These are phyloP conservation scores for Bathelium albidoporum DNA, from an alignment of 495 filamentous ascomycete species.

Conservation along the genomic window DNA sequence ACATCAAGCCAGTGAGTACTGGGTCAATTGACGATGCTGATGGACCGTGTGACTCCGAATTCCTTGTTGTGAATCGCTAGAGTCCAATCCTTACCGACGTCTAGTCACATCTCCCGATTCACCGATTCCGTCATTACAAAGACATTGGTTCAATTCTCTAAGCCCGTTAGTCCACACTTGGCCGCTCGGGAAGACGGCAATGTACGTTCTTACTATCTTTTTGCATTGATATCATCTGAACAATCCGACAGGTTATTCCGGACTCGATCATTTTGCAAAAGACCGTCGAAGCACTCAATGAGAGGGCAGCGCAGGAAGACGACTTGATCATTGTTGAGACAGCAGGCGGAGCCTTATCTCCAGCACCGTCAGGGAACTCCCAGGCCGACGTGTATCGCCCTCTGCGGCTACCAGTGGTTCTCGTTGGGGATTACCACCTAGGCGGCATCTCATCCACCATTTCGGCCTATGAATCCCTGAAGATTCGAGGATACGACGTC, in stretches of 20 bases:
- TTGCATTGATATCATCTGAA: neutral
- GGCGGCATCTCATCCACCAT: conserved; percentile 68
- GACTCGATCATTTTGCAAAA: neutral
- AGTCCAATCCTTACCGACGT: conserved; percentile 8
- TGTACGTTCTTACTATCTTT: neutral
- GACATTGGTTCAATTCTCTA: conserved; percentile 57
- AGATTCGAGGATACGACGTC: conserved; percentile 64
- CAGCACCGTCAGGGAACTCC: conserved; percentile 58
- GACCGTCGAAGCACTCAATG: neutral
- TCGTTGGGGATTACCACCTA: conserved; percentile 59
- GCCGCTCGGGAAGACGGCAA: conserved; percentile 36
- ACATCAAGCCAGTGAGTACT: conserved; percentile 69
- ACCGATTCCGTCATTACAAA: conserved; percentile 43
- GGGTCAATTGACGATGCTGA: conserved; percentile 58
- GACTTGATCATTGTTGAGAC: conserved; percentile 57
- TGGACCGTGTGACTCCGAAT: conserved; percentile 40
- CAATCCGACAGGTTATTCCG: neutral
- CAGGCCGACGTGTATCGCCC: conserved; percentile 67
- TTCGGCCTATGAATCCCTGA: conserved; percentile 63
- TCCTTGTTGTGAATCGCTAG: conserved; percentile 2
- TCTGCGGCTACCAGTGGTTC: conserved; percentile 57
- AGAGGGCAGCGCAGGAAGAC: conserved; percentile 24
- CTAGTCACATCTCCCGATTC: conserved; percentile 48
- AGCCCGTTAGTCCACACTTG: conserved; percentile 64
- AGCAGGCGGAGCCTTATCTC: conserved; percentile 66